Conservation (phyloP, 495 filamentous ascomycete genomes). For the Penicillium pancosmium region DNA sequence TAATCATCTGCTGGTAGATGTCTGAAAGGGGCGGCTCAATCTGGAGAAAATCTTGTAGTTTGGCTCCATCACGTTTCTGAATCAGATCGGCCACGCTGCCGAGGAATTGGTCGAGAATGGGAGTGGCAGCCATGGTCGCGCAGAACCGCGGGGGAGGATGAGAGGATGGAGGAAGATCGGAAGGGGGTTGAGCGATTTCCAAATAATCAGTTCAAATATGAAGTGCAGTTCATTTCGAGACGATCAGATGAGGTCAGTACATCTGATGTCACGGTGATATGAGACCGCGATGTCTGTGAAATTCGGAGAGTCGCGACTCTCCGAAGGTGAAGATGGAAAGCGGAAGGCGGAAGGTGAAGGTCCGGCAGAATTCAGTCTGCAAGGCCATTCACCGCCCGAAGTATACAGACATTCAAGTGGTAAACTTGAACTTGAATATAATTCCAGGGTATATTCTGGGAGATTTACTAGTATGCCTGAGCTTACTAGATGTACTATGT, state of each 20-base stretch:
- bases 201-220: background rate
- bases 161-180: background rate
- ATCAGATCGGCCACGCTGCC: slow-evolving; percentile 55
- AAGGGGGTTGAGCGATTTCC: too few species aligned
- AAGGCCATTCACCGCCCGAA: slow-evolving; percentile 4
- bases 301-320: background rate
- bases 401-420: background rate
- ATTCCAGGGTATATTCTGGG: too few species aligned
- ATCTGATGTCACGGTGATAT: too few species aligned
- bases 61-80: slow-evolving; percentile 52
- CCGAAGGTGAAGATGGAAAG: too few species aligned
- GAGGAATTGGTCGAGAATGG: slow-evolving; percentile 60
- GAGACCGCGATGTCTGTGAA: background rate
- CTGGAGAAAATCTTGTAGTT: slow-evolving; percentile 60
- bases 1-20: slow-evolving; percentile 67
- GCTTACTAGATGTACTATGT: too few species aligned
- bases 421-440: background rate
- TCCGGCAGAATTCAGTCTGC: too few species aligned
- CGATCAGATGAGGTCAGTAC: too few species aligned
- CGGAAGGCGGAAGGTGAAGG: too few species aligned
- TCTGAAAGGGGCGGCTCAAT: slow-evolving; percentile 67
- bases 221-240: too few species aligned
- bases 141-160: background rate
- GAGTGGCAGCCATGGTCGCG: slow-evolving; percentile 22
- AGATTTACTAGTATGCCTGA: too few species aligned